Evolutionary conservation across 345 rosid species (phyloP).

Genomic region (Raphanus sativus): DNA sequence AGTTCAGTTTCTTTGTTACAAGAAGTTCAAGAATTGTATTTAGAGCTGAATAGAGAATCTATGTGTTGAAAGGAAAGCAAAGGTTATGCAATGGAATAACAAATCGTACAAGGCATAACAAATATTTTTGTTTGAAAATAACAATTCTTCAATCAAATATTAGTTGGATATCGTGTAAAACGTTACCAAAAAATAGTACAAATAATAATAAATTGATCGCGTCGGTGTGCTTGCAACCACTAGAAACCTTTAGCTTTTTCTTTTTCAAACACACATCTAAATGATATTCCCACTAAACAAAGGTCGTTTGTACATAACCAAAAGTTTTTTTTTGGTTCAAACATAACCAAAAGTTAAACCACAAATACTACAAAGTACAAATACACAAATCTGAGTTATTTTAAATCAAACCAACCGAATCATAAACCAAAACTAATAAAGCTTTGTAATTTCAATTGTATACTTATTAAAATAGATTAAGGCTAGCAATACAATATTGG

Average conservation of each 20-base stretch:
- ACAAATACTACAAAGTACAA: background rate
- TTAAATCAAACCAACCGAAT: background rate
- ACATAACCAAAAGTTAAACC: background rate
- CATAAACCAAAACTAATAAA: background rate
- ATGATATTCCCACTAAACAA: slow-evolving; percentile 4
- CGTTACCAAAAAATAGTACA: slow-evolving; percentile 19
- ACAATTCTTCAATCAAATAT: slow-evolving; percentile 30
- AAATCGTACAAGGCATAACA: slow-evolving; percentile 6
- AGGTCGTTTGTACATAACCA: background rate
- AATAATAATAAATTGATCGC: slow-evolving; percentile 26
- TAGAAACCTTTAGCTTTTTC: slow-evolving; percentile 23
- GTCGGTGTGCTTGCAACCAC: slow-evolving; percentile 35
- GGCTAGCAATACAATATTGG: background rate
- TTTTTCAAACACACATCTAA: slow-evolving; percentile 18
- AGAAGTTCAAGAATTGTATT: background rate
- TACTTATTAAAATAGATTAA: background rate
- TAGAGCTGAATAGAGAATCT: background rate
- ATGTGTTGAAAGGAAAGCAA: slow-evolving; percentile 26
- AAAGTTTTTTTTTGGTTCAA: too few relatives aligned
- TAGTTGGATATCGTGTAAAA: slow-evolving; percentile 28
- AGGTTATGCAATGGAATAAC: slow-evolving; percentile 12
- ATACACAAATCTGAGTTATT: background rate
- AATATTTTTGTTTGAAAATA: background rate
- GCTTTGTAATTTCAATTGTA: background rate
- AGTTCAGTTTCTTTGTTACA: background rate